Conservation (phyloP, 306 rosid genomes). For the Pyrus communis region DNA sequence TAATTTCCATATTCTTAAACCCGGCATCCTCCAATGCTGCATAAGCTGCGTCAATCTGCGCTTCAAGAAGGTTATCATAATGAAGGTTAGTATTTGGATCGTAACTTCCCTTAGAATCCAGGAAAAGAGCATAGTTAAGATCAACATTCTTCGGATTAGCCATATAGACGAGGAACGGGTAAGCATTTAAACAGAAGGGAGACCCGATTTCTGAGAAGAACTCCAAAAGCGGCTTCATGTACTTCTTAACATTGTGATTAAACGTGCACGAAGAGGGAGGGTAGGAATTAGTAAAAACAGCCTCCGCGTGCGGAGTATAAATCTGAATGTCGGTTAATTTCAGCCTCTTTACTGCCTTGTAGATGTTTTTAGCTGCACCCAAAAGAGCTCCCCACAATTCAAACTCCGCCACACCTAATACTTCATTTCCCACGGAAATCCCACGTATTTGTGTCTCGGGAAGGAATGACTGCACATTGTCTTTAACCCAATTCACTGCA, state of each 20-base stretch:
- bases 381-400: slow-evolving; percentile 52
- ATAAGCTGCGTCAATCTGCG: slow-evolving; percentile 92
- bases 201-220: slow-evolving; percentile 67
- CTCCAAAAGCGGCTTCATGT: slow-evolving; percentile 76
- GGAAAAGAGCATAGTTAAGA: slow-evolving; percentile 84
- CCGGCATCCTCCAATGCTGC: slow-evolving; percentile 82
- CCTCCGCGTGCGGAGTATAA: slow-evolving; percentile 63
- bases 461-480: slow-evolving; percentile 76
- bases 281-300: slow-evolving; percentile 63
- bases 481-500: slow-evolving; percentile 81
- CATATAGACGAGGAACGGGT: slow-evolving; percentile 63
- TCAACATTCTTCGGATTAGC: slow-evolving; percentile 61
- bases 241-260: slow-evolving; percentile 47
- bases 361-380: slow-evolving; percentile 77
- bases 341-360: slow-evolving; percentile 57
- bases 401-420: slow-evolving; percentile 53
- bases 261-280: slow-evolving; percentile 87
- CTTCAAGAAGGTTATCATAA: slow-evolving; percentile 96
- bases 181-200: slow-evolving; percentile 89
- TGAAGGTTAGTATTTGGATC: slow-evolving; percentile 60
- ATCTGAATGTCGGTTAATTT: slow-evolving; percentile 55
- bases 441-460: slow-evolving; percentile 72
- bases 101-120: slow-evolving; percentile 55
- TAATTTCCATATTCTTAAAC: slow-evolving; percentile 64
- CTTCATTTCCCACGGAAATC: slow-evolving; percentile 83